Conservation (phyloP, 2,329 filamentous ascomycete genomes). For the Phaeophleospora eucalypticola region DNA sequence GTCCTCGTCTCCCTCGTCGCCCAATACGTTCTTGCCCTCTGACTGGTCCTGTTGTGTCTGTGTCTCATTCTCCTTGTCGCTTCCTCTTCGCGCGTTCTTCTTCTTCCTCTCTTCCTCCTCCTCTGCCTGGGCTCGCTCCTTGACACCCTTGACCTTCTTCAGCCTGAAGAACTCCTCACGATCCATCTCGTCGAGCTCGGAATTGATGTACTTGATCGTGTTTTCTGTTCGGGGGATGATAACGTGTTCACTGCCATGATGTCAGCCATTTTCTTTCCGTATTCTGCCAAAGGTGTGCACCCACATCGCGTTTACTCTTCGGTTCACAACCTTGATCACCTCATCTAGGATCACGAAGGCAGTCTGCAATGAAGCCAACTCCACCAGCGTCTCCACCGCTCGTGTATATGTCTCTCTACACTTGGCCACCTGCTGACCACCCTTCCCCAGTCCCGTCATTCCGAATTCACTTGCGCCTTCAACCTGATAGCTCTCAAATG, state of each 20-base stretch:
- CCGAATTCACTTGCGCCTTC: constrained; percentile 92
- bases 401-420: constrained; percentile 94
- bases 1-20: constrained; percentile 33
- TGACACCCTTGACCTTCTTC: constrained; percentile 83
- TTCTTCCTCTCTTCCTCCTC: constrained; percentile 32
- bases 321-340: constrained; percentile 98
- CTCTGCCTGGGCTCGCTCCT: constrained; percentile 49
- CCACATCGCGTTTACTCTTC: constrained; percentile 94
- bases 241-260: constrained; percentile 67
- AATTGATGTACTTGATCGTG: constrained; percentile 99
- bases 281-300: too few relatives aligned
- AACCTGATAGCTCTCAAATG: constrained; percentile 85
- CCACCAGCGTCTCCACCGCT: constrained; percentile 91
- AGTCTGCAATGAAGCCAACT: constrained; percentile 92
- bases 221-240: constrained; percentile 98
- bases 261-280: constrained; percentile 20
- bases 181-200: constrained; percentile 93
- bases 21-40: constrained; percentile 32
- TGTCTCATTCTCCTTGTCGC: constrained; percentile 30
- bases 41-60: constrained; percentile 14
- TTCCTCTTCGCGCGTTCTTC: constrained; percentile 20
- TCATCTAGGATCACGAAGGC: constrained; percentile 97
- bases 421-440: constrained; percentile 92
- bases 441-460: constrained; percentile 91
- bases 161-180: constrained; percentile 96